These are phyloP conservation scores for Lichtheimia ramosa DNA, from an alignment of 371 early-diverging fungal genomes.

Conservation along the genomic window DNA sequence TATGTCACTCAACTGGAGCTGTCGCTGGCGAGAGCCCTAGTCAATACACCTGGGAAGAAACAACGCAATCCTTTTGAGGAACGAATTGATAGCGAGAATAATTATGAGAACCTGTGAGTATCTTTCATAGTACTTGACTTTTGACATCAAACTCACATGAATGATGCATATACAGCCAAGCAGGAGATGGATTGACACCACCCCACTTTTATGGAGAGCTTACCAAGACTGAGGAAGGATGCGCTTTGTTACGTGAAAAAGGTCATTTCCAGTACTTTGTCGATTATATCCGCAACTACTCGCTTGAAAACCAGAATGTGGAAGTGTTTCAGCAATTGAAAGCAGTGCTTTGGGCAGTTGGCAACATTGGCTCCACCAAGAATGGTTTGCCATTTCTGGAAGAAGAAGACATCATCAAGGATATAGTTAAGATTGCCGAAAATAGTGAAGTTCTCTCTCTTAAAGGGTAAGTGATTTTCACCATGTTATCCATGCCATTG, in stretches of 20 bases:
- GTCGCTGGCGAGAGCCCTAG: constrained; percentile 66
- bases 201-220: constrained; percentile 87
- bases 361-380: constrained; percentile 75
- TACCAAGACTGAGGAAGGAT: constrained; percentile 79
- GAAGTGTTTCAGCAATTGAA: constrained; percentile 63
- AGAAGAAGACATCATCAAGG: constrained; percentile 69
- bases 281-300: constrained; percentile 57
- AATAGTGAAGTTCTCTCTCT: constrained; percentile 69
- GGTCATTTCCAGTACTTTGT: constrained; percentile 73
- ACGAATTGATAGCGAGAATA: constrained; percentile 46
- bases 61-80: constrained; percentile 48
- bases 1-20: constrained; percentile 82
- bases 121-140: too few species aligned
- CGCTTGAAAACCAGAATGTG: constrained; percentile 40
- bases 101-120: constrained; percentile 45
- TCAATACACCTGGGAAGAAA: constrained; percentile 47
- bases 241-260: constrained; percentile 58
- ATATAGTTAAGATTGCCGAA: constrained; percentile 72
- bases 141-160: not conserved
- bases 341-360: constrained; percentile 80
- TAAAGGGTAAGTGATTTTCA: constrained; percentile 62
- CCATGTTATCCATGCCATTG: not conserved
- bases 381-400: constrained; percentile 72
- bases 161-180: constrained; percentile 29
- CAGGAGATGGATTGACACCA: constrained; percentile 55